A percentile compares a stretch with the other conserved stretches of the same genome.
These are phyloP conservation scores for Neofusicoccum parvum DNA, from an alignment of 2,329 filamentous ascomycete species.

Conservation along the genomic window DNA sequence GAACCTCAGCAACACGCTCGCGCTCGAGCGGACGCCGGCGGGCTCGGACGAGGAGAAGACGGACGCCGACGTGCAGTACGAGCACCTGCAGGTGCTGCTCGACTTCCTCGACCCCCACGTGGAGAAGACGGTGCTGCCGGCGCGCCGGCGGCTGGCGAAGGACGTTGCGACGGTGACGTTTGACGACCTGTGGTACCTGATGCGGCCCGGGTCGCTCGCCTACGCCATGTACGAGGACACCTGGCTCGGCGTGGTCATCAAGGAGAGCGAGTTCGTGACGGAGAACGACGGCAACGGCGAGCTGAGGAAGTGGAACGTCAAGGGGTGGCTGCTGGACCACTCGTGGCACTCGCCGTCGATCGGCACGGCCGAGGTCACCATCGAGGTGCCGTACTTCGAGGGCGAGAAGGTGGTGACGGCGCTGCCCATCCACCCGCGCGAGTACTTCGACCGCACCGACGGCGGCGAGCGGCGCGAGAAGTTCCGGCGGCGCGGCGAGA, in stretches of 20 bases:
- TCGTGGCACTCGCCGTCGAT: background rate
- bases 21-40: background rate
- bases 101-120: background rate
- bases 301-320: background rate
- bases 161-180: background rate
- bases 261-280: background rate
- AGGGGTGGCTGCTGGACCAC: background rate
- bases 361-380: background rate
- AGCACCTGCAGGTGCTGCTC: background rate
- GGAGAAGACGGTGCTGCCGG: background rate
- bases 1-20: background rate
- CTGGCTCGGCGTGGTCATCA: background rate
- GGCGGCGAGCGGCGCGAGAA: background rate
- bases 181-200: slow-evolving; percentile 3
- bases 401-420: background rate
- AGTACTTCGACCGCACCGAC: background rate
- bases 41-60: background rate
- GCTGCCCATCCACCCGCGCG: background rate
- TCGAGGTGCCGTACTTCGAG: background rate
- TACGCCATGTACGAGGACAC: background rate
- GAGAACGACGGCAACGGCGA: background rate
- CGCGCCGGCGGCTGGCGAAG: background rate
- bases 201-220: background rate
- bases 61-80: background rate
- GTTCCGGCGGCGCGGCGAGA: background rate